These are phyloP conservation scores for Penicillium herquei DNA, from an alignment of 495 filamentous ascomycete genomes.

Conservation along the genomic window DNA sequence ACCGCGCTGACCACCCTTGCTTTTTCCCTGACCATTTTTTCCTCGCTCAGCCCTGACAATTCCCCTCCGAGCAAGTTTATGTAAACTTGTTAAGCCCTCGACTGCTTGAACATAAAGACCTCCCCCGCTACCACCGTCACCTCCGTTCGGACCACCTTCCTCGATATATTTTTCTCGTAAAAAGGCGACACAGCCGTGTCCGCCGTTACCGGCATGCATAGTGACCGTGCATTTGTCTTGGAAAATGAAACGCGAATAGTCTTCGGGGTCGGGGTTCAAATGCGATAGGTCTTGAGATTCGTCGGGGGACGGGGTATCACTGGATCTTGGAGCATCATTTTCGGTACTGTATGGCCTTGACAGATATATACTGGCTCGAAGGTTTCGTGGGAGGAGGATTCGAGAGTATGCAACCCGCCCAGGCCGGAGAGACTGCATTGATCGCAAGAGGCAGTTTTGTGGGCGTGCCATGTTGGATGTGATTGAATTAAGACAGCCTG, in stretches of 20 bases:
- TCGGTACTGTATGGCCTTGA: slow-evolving; percentile 38
- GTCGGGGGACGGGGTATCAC: slow-evolving; percentile 11
- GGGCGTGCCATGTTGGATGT: slow-evolving; percentile 14
- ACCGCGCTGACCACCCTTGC: slow-evolving; percentile 73
- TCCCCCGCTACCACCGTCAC: slow-evolving; percentile 88
- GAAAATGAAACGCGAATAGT: slow-evolving; percentile 80
- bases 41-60: slow-evolving; percentile 76
- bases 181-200: slow-evolving; percentile 91
- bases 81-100: slow-evolving; percentile 82
- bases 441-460: slow-evolving; percentile 22
- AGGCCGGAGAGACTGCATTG: slow-evolving; percentile 12
- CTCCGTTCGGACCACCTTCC: slow-evolving; percentile 93
- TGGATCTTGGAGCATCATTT: slow-evolving; percentile 11
- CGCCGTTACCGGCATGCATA: slow-evolving; percentile 74
- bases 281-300: slow-evolving; percentile 49
- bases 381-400: slow-evolving; percentile 28
- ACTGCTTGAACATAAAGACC: slow-evolving; percentile 94
- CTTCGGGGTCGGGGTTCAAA: slow-evolving; percentile 74
- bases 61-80: slow-evolving; percentile 81
- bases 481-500: background rate
- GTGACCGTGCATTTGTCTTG: slow-evolving; percentile 79
- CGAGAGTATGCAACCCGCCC: slow-evolving; percentile 3
- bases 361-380: slow-evolving; percentile 28
- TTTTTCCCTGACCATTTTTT: slow-evolving; percentile 82
- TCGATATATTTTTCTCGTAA: slow-evolving; percentile 83